Base-by-base conservation (phyloP, 192 early-diverging fungal species). In the Rhizophlyctis rosea region DNA sequence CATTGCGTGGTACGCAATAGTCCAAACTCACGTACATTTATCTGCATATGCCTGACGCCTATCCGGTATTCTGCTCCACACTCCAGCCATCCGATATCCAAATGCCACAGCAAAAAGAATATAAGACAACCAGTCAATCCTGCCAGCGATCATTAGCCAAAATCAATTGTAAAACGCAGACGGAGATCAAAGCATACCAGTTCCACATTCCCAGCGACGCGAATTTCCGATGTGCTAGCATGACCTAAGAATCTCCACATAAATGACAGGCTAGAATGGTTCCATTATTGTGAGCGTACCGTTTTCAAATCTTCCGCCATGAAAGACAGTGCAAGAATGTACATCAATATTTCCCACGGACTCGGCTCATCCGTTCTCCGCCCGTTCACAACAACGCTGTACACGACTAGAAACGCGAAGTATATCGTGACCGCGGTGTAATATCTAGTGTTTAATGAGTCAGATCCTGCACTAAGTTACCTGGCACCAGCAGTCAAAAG, bases 371-470 rank as follows among this genome's bases (percentile, higher is more conserved):
- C 29, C 4, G 64, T 66, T n/a, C n/a, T n/a, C 3, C 54, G 64
- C 4, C 56, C 28, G n/a, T 50, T 48, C 1, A 66, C 55, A 11
- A 60, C 36, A 13, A 50, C 27, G 5, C 55, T 50, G 27, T 58
- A 66, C 2, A 66, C n/a, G 24, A 14, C 54, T 18, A 66, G 13
- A 27, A 28, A 66, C 27, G 47, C 18, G 47, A 66, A 66, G 30
- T 66, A 66, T 27, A 66, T 66, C 2, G 55, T 28, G 18, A 66
- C 56, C 4, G 55, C 36, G 4, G 64, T 66, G 56, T 66, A 66
- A 30, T 66, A 66, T 50, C 44, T 57, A 1, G 33, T 35, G 16
- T n/a, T 0, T 57, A 14, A 0, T 57, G 24, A n/a, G n/a, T n/a
- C n/a, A n/a, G n/a, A n/a, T n/a, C n/a, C n/a, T n/a, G n/a, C n/a